A percentile compares a stretch with the other conserved stretches of the same genome.
These are phyloP conservation scores for Penicillium psychrosexuale DNA, from an alignment of 2,329 filamentous ascomycete species.

Conservation along the genomic window DNA sequence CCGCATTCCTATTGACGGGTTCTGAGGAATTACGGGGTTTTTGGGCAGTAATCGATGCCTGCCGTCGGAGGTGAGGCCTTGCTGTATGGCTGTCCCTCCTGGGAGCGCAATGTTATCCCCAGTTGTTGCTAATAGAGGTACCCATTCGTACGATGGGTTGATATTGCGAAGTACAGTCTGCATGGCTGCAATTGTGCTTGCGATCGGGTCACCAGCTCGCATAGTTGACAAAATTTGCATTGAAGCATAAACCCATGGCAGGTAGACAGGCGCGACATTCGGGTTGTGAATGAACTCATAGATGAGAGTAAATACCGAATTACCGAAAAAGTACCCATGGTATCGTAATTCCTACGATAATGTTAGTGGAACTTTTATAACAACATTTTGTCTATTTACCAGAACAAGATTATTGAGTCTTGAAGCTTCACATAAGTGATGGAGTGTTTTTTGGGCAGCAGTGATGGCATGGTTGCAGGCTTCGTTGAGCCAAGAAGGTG, in stretches of 20 bases:
- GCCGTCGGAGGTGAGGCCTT: background rate
- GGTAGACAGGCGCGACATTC: conserved; percentile 35
- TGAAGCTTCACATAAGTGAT: conserved; percentile 42
- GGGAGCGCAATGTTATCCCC: background rate
- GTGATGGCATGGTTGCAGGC: conserved; percentile 45
- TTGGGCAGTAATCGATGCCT: background rate
- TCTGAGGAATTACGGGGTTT: background rate
- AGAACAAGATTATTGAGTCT: conserved; percentile 41
- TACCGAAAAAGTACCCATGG: conserved; percentile 46
- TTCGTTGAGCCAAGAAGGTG: conserved; percentile 43
- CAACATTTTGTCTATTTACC: conserved; percentile 23
- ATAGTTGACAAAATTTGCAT: conserved; percentile 39
- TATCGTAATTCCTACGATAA: conserved; percentile 43
- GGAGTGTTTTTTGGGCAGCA: conserved; percentile 43
- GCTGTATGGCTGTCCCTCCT: background rate
- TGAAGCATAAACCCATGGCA: conserved; percentile 44
- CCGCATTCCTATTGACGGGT: background rate
- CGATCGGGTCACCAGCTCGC: conserved; percentile 29
- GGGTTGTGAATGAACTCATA: conserved; percentile 46
- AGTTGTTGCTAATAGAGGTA: background rate
- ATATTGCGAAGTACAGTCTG: conserved; percentile 35
- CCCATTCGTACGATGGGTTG: conserved; percentile 31
- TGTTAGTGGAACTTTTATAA: background rate
- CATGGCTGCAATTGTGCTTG: conserved; percentile 30
- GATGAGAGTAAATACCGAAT: conserved; percentile 42